Percentiles rank a stretch among this genome's conserved stretches.
phyloP scores from a whole-genome alignment of 2,329 filamentous ascomycete species.

The Knoxdaviesia capensis region DNA sequence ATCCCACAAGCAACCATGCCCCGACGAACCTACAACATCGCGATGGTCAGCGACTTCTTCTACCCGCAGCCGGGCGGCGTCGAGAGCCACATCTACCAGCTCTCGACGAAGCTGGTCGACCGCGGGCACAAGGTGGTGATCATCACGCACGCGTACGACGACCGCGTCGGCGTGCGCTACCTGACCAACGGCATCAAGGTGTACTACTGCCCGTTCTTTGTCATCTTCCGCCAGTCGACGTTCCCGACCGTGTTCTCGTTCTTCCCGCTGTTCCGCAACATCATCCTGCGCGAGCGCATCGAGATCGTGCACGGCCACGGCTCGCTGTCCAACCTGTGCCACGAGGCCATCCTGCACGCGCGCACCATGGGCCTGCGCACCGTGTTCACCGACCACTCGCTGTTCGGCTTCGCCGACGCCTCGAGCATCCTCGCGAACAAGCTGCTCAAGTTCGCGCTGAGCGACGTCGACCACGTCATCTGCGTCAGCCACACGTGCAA shows the following conservation, averaged over 20 bases:
- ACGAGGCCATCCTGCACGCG: constrained; percentile 86
- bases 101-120: constrained; percentile 90
- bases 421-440: constrained; percentile 95
- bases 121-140: constrained; percentile 96
- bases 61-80: constrained; percentile 93
- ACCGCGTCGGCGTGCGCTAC: constrained; percentile 79
- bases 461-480: constrained; percentile 94
- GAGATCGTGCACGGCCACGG: constrained; percentile 97
- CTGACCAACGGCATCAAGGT: constrained; percentile 96
- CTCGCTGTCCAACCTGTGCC: constrained; percentile 79
- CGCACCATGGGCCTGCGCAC: constrained; percentile 91
- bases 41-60: constrained; percentile 99
- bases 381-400: constrained; percentile 91
- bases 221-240: constrained; percentile 84
- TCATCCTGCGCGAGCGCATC: constrained; percentile 82
- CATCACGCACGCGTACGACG: constrained; percentile 87
- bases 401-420: constrained; percentile 94
- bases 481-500: constrained; percentile 98
- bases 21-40: constrained; percentile 44
- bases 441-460: constrained; percentile 83
- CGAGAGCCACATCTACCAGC: constrained; percentile 96
- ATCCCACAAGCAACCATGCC: constrained; percentile 18
- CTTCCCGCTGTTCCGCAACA: constrained; percentile 94
- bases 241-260: constrained; percentile 97
- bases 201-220: constrained; percentile 89